A percentile compares a stretch with the other conserved stretches of the same genome.
Conservation (phyloP, 176 grass and related monocot species). For the Eleusine indica region DNA sequence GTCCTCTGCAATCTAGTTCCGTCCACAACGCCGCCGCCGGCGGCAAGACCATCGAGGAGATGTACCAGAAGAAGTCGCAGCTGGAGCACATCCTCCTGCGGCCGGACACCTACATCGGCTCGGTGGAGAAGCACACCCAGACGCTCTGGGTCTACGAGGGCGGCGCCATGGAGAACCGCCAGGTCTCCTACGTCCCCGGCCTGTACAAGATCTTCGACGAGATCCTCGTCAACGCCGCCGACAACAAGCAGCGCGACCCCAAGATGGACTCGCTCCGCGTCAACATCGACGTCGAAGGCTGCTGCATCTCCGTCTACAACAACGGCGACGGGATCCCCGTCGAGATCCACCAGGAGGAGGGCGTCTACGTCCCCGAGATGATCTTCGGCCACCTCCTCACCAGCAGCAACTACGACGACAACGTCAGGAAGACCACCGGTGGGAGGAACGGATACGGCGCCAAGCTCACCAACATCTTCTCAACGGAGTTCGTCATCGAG, state of each 20-base stretch:
- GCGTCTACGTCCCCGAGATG: constrained; percentile 89
- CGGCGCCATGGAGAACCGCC: constrained; percentile 59
- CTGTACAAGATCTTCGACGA: constrained; percentile 99
- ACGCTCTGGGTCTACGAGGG: constrained; percentile 76
- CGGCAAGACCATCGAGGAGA: constrained; percentile 84
- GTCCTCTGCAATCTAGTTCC: constrained; percentile 75
- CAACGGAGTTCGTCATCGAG: constrained; percentile 89
- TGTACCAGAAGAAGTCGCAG: constrained; percentile 92
- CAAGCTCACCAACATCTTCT: constrained; percentile 97
- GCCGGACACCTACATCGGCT: constrained; percentile 90
- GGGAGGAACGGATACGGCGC: constrained; percentile 96
- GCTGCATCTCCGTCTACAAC: constrained; percentile 81
- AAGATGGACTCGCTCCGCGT: constrained; percentile 80
- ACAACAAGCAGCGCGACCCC: constrained; percentile 97
- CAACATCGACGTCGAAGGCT: constrained; percentile 59
- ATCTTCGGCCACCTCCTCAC: constrained; percentile 98
- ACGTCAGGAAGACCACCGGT: constrained; percentile 88
- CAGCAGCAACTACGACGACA: constrained; percentile 94
- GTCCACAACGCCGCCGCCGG: constrained; percentile 64
- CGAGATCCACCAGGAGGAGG: constrained; percentile 89
- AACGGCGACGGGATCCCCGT: constrained; percentile 85
- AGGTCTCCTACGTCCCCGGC: constrained; percentile 80
- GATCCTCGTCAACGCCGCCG: constrained; percentile 95
- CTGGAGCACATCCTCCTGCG: constrained; percentile 92
- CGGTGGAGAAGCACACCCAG: constrained; percentile 71